Percentiles rank a stretch among this genome's conserved stretches.
Conservation (phyloP, 1,139 yeast species). For the Martiniozyma asiatica region DNA sequence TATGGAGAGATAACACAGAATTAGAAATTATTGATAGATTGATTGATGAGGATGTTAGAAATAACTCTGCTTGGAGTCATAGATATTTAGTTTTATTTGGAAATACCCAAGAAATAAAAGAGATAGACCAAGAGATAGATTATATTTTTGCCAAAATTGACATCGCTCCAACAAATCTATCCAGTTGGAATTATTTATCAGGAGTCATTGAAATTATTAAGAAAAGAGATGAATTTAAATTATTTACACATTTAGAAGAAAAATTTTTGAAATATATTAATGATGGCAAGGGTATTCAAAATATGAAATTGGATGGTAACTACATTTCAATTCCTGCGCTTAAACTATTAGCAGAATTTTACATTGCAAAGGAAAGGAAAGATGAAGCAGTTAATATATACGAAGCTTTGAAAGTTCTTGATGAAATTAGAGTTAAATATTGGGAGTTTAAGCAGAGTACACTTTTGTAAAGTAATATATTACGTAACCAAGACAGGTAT, state of each 20-base stretch:
- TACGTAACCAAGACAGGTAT: no score
- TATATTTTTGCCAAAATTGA: slow-evolving; percentile 37
- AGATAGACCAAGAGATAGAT: slow-evolving; percentile 29
- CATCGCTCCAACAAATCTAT: slow-evolving; percentile 67
- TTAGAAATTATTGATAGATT: slow-evolving; percentile 37
- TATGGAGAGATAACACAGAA: slow-evolving; percentile 37
- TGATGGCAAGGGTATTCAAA: no score
- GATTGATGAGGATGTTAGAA: slow-evolving; percentile 56
- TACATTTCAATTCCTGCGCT: no score
- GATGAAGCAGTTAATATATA: no score
- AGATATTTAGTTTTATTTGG: slow-evolving; percentile 48
- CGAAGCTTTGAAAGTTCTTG: no score
- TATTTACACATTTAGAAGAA: no score
- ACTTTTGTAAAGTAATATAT: no score
- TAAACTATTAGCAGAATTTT: no score
- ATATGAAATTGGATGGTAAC: no score
- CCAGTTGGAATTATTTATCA: slow-evolving; percentile 71
- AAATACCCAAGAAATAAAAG: neutral
- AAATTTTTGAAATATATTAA: no score
- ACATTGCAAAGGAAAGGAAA: no score
- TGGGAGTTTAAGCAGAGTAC: no score
- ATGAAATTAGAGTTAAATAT: slow-evolving; percentile 56
- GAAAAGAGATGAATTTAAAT: slow-evolving; percentile 32
- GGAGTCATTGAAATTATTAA: slow-evolving; percentile 40
- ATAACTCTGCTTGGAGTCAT: slow-evolving; percentile 93